Evolutionary conservation across 2,329 filamentous ascomycete genomes (phyloP).

Genomic region (Cladophialophora carrionii): DNA sequence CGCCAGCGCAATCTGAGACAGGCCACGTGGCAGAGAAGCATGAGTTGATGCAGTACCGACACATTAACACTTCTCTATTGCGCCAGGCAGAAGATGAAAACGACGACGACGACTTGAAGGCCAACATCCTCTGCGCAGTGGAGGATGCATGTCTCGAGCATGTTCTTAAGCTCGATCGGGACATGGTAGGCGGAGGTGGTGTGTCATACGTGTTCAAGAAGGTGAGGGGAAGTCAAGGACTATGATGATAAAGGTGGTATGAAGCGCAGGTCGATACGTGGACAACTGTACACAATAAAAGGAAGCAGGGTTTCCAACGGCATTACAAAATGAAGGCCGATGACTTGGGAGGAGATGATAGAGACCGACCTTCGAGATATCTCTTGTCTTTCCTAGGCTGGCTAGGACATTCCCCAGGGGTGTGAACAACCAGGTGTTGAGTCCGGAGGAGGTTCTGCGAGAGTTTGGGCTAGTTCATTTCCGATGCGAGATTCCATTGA

Average conservation of each 20-base stretch:
- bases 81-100: conserved; percentile 14
- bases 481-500: too few relatives aligned
- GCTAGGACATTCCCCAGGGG: too few relatives aligned
- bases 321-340: too few relatives aligned
- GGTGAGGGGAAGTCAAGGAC: conserved; percentile 25
- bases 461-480: too few relatives aligned
- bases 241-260: neutral
- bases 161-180: conserved; percentile 28
- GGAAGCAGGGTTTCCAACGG: too few relatives aligned
- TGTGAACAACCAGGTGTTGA: too few relatives aligned
- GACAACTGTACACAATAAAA: too few relatives aligned
- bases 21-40: conserved; percentile 46
- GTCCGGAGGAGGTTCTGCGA: too few relatives aligned
- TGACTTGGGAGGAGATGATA: too few relatives aligned
- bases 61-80: conserved; percentile 48
- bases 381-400: too few relatives aligned
- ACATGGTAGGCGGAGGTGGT: conserved; percentile 32
- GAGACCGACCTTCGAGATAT: too few relatives aligned
- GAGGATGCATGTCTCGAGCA: conserved; percentile 37
- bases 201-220: conserved; percentile 38
- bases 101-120: conserved; percentile 7
- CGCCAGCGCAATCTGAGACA: conserved; percentile 9
- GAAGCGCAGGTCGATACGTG: neutral
- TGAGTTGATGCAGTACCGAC: conserved; percentile 49
- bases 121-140: conserved; percentile 18